Conservation (phyloP, 495 filamentous ascomycete species). For the Neurospora sp. region DNA sequence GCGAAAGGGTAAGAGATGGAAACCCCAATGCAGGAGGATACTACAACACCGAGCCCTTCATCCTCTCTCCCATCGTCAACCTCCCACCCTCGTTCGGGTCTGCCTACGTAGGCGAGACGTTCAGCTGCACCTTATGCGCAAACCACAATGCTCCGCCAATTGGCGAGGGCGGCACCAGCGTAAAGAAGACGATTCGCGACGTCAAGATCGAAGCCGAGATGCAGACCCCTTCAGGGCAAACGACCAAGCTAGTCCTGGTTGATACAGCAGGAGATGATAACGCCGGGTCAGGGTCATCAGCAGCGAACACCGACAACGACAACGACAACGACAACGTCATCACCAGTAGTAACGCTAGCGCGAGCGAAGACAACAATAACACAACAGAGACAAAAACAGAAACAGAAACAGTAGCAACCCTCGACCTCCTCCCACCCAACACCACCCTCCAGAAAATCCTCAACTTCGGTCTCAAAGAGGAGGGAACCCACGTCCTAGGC, state of each 20-base stretch:
- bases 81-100: slow-evolving; percentile 87
- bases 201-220: slow-evolving; percentile 85
- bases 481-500: slow-evolving; percentile 86
- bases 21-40: not conserved
- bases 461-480: slow-evolving; percentile 80
- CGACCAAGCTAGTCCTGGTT: slow-evolving; percentile 17
- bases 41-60: slow-evolving; percentile 36
- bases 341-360: not conserved
- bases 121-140: slow-evolving; percentile 85
- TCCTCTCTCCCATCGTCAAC: slow-evolving; percentile 56
- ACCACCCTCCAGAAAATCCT: slow-evolving; percentile 71
- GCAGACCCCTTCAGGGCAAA: slow-evolving; percentile 59
- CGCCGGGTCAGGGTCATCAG: not conserved
- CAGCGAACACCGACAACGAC: not conserved
- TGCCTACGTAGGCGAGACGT: slow-evolving; percentile 92
- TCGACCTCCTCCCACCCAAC: slow-evolving; percentile 51
- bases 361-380: slow-evolving; percentile 1
- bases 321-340: not conserved
- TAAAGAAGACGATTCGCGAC: slow-evolving; percentile 51
- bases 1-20: not conserved
- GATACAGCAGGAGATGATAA: slow-evolving; percentile 7
- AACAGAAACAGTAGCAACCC: slow-evolving; percentile 30
- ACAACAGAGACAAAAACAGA: not conserved
- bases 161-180: slow-evolving; percentile 2
- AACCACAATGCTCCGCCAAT: slow-evolving; percentile 64